These are phyloP conservation scores for Trichophyton verrucosum DNA, from an alignment of 2,329 filamentous ascomycete species.

Conservation along the genomic window DNA sequence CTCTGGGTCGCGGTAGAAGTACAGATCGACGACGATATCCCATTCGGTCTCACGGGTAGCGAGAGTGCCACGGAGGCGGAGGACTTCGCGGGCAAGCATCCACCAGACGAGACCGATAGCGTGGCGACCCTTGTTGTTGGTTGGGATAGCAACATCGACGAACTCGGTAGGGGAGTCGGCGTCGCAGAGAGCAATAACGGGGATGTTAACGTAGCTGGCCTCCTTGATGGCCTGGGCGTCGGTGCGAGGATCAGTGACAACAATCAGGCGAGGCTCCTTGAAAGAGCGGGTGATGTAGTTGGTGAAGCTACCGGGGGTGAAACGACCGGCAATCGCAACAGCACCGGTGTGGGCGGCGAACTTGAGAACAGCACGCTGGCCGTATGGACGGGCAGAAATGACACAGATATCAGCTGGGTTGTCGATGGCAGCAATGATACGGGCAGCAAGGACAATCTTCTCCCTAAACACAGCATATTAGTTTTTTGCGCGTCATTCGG, in stretches of 20 bases:
- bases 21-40: slow-evolving; percentile 99
- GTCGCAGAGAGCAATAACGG: slow-evolving; percentile 97
- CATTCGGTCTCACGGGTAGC: slow-evolving; percentile 91
- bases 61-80: slow-evolving; percentile 94
- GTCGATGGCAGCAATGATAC: slow-evolving; percentile 97
- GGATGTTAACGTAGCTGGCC: slow-evolving; percentile 99
- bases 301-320: slow-evolving; percentile 99
- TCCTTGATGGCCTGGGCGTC: slow-evolving; percentile 99
- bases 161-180: slow-evolving; percentile 99
- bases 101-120: slow-evolving; percentile 98
- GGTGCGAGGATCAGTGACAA: slow-evolving; percentile 98
- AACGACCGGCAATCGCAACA: slow-evolving; percentile 95
- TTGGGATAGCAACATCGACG: slow-evolving; percentile 98
- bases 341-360: slow-evolving; percentile 98
- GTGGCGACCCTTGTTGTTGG: slow-evolving; percentile 99
- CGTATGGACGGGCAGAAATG: slow-evolving; percentile 98
- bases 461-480: slow-evolving; percentile 50
- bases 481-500: not conserved
- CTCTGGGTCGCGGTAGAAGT: slow-evolving; percentile 99
- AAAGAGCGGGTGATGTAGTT: slow-evolving; percentile 99
- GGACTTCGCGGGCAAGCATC: slow-evolving; percentile 98
- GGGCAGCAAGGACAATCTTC: slow-evolving; percentile 97
- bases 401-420: slow-evolving; percentile 99
- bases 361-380: slow-evolving; percentile 98
- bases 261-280: slow-evolving; percentile 99